Evolutionary conservation across 306 rosid species (phyloP), one percentile per base, ranked within the genome.

Genomic region (Cercis canadensis): DNA sequence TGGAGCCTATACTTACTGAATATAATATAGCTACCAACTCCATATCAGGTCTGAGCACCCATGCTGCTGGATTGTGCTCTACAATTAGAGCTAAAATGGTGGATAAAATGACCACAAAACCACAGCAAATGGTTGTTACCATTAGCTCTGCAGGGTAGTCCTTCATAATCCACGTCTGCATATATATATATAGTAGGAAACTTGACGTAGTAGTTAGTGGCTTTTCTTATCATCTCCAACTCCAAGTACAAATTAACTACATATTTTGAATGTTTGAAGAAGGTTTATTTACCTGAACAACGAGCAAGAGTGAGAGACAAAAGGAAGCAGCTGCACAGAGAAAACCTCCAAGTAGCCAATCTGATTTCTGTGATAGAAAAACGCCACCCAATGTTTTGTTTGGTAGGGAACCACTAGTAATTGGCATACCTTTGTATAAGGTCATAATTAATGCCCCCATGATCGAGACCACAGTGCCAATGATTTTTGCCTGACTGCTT

Each of bases 131-230:
- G 18, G 36, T 6, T 32, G 78, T 34, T 0, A 45, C 31, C 57
- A 65, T 44, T 32, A 65, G 11, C 49, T 64, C 65, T 65, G 29
- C 78, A 24, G 72, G 65, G 65, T 74, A 74, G 8, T 55, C 78
- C 57, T 52, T 64, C 18, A 74, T 4, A 44, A 74, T 46, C 65
- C 65, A 54, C 0, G 72, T 44, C 78, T 64, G 63, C 43, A 65
- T 37, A 37, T 37, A 3, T 24, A 24, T 24, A 24, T 24, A 24
- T 24, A 24, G 29, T 5, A 5, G 3, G 10, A 37, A 37, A 37
- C 8, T 37, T 15, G 14, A 15, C 15, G 21, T n/a, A 8, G 6
- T 29, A 3, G 5, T 17, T 24, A 2, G 5, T 33, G 29, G 17
- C 15, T 37, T 37, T 37, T 37, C 8, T 37, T 37, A 8, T 37